Evolutionary conservation across 306 rosid species (phyloP).

Genomic region (Dalbergia oliveri): DNA sequence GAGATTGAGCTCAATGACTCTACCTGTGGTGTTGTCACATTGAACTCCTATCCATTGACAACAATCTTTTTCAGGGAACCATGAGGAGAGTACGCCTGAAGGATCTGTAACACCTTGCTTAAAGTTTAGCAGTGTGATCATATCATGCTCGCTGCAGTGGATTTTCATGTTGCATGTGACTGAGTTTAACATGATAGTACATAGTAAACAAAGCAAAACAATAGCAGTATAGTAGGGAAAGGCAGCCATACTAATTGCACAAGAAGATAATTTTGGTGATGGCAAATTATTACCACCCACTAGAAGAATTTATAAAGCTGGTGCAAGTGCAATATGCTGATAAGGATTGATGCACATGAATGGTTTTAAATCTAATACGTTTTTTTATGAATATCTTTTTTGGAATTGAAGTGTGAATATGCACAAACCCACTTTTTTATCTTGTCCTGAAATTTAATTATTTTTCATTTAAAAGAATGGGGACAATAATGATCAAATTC

Average conservation of each 20-base stretch:
- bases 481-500: no score
- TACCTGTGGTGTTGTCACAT: neutral
- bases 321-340: neutral
- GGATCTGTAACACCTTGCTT: conserved; percentile 7
- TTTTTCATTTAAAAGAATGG: no score
- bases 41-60: neutral
- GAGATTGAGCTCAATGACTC: conserved; percentile 6
- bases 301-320: neutral
- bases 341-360: no score
- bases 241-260: neutral
- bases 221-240: neutral
- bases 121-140: conserved; percentile 3
- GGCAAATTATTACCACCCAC: neutral
- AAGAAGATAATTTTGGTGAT: neutral
- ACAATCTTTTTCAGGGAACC: neutral
- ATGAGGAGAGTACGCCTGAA: neutral
- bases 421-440: no score
- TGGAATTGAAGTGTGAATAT: no score
- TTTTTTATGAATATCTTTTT: no score
- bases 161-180: neutral
- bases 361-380: no score
- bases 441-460: no score
- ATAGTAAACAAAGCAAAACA: conserved; percentile 8
- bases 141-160: conserved; percentile 21
- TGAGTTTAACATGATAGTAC: neutral